Base-by-base conservation (phyloP, 2,329 filamentous ascomycete species). In the Cryoendolithus antarcticus region DNA sequence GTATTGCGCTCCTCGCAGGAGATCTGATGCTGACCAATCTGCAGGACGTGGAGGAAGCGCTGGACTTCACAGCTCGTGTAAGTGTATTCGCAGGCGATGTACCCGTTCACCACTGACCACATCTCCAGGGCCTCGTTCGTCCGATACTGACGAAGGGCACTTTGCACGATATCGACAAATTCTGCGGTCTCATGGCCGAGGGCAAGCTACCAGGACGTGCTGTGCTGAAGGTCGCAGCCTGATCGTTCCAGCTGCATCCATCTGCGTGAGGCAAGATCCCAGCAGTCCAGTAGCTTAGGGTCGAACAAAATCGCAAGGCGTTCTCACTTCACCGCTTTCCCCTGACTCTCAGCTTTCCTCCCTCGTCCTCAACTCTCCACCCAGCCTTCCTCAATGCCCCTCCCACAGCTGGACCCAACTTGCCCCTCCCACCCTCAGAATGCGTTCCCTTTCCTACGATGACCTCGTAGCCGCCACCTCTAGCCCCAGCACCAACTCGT, bases 401-500 rank as follows among this genome's bases (percentile, higher is more conserved):
- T 34, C 73, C 78, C n/a, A 96, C 86, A 10, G 82, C 82, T 41
- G 81, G 80, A 4, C 86, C 80, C 43, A 96, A 59, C 48, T 76
- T 78, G 2, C 82, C 84, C 40, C 74, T 79, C 1, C 86, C 86
- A 38, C 81, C 77, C 34, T 76, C 71, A 51, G 77, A 91, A 60
- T 96, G 89, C 39, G 71, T 71, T 1, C 89, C 89, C 9, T 80
- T 57, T 1, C 89, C 89, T 3, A 86, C 93, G 39, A 96, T 74
- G 43, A 96, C 78, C 30, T 72, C 75, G 52, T 82, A 86, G 1
- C 76, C 70, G 5, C 66, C 66, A 5, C 58, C 55, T 11, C 61
- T 58, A 4, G 52, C 70, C 65, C 12, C 69, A 64, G 50, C 64
- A 36, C 38, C 63, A 53, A 41, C 61, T 56, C 44, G 59, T 52